Base-by-base conservation (phyloP, 768 basidiomycete genomes). In the Boletus speciosus region DNA sequence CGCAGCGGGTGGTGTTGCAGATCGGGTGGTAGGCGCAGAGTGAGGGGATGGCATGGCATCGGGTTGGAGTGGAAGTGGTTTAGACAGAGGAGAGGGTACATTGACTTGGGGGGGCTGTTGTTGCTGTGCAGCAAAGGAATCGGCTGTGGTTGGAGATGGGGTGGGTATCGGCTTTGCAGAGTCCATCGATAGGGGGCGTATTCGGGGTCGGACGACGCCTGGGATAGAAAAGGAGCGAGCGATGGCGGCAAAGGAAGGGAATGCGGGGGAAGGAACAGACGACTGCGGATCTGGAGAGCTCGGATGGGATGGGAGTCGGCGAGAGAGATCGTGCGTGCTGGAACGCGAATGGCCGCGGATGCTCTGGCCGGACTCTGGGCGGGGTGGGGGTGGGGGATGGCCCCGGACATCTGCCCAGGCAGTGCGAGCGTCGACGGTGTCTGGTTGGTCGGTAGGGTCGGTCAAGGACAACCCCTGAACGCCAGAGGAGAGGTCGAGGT, bases 191-290 rank as follows among this genome's bases (percentile, higher is more conserved):
- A 25, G 38, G 1, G 57, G 56, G 6, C 38, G 56, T n/a, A 53
- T 36, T 6, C 44, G 43, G 4, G 43, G 41, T 61, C 83, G 45
- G 15, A 42, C 55, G 45, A 47, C 52, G 39, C 75, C 68, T 7
- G 78, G 82, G 34, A 85, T 76, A 9, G 85, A 73, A 61, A 89
- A 81, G 10, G 81, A 79, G 40, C 83, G 82, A 2, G 88, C 85
- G 27, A 90, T 66, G 3, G 88, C 77, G 12, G 85, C 80, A 19
- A 57, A 39, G 31, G 56, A 44, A 3, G 56, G 15, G 15, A 57
- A 50, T 6, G 54, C 40, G 16, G 52, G 25, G 27, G 47, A 27
- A 7, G 44, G 5, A 12, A 31, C 12, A 9, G 29, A n/a, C 9
- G 46, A n/a, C 46, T 34, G 46, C 46, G 47, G 47, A 23, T 15